Evolutionary conservation across 2,329 filamentous ascomycete species (phyloP), one percentile per base, ranked within the genome.

Genomic region (Orbilia quercus): DNA sequence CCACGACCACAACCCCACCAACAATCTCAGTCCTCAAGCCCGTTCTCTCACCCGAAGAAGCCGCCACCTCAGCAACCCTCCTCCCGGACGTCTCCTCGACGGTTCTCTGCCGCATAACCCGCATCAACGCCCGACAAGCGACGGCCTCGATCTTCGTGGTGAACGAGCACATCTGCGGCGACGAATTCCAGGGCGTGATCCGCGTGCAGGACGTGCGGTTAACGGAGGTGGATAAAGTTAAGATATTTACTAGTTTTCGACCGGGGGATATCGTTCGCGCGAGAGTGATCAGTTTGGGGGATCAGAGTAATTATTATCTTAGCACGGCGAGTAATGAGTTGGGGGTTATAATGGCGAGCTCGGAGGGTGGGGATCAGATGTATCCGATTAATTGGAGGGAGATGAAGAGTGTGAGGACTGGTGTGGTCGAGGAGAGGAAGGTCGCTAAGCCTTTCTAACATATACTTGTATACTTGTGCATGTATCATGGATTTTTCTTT

Each of bases 301-400:
- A 99, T 80, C 93, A 98, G 82, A 88, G 90, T 55, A 96, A 91
- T 78, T 99, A 98, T 80, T 99, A 97, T 80, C 85, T 96, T n/a
- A 91, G 89, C 23, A 99, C 95, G 0, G 92, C 92, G 25, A 88
- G 88, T 76, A 98, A 99, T 81, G 91, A 96, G 80, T 84, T 96
- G 42, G 95, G 95, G 1, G 94, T 98, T 69, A 91, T 99, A 40
- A 91, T 98, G 88, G 95, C 94, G 7, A 89, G 67, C 51, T 76
- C 72, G 25, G 92, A 96, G 80, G 87, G 86, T 1, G 93, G 93
- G 0, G 94, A 96, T 81, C 87, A 90, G 77, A 96, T 98, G 92
- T 90, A 90, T 78, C 94, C 95, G 1, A 86, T 96, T 63, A 96
- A 89, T 81, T 99, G 95, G 95, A 96, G 90, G 83, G 94, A 98